Base-by-base conservation (phyloP, 805 yeast species). In the Candida yuanshanica region DNA sequence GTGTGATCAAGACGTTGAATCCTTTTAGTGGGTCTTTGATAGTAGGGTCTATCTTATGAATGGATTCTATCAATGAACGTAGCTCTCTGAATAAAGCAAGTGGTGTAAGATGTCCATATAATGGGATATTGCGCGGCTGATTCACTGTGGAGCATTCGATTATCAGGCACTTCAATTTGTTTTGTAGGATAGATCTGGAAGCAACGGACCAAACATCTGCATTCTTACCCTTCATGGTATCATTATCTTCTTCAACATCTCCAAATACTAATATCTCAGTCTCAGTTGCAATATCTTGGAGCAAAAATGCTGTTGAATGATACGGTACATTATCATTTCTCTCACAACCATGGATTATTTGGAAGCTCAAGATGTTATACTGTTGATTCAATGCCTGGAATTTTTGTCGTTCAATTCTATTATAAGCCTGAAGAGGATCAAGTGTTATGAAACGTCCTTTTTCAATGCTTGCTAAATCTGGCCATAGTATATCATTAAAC, bases 51-150 rank as follows among this genome's bases (percentile, higher is more conserved):
- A 12, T 18, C 34, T 17, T 17, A 17, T 31, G 8, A 10, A 45
- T 21, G 6, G 44, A 37, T 5, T 17, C 23, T 8, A 36, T 17
- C 8, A 46, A 26, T 4, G 31, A 20, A 2, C 27, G 12, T 13
- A 90, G 63, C 53, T 87, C 95, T 6, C 63, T 54, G 11, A 84
- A 69, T 22, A 89, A 59, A 49, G 73, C 72, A 2, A 59, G 51
- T 4, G 96, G 95, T 11, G 83, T 80, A 61, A 89, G 56, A 62
- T 89, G 97, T 2, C 97, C 97, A 57, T 77, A 89, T 20, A 87
- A 53, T 3, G 75, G 71, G 7, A 69, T 68, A 9, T 65, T 60
- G 1, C 67, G 64, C 1, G 73, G 69, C 10, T 65, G 62, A 45
- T 69, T 68, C 2, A 69, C 53, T 6, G 77, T 73, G 1, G 95